phyloP scores from a whole-genome alignment of 306 rosid genomes.

The Fagus crenata region DNA sequence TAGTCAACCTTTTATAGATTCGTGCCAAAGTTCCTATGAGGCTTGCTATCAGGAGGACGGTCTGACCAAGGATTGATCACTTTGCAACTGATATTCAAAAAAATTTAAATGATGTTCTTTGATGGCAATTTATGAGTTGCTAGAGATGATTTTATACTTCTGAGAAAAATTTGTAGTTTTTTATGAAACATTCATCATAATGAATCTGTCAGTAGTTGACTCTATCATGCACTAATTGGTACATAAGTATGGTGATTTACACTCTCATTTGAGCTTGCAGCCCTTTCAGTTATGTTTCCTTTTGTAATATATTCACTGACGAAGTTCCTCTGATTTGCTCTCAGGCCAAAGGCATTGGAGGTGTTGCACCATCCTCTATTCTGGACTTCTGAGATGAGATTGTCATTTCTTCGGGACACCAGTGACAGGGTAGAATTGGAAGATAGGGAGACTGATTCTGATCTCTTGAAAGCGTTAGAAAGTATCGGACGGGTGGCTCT shows the following conservation, averaged over 20 bases:
- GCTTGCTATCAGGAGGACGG: neutral
- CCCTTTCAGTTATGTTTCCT: neutral
- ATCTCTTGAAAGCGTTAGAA: slow-evolving; percentile 60
- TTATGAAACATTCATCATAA: neutral
- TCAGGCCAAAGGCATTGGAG: slow-evolving; percentile 77
- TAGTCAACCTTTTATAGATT: neutral
- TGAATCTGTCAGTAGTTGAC: neutral
- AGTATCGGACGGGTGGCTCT: slow-evolving; percentile 52
- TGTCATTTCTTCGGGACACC: slow-evolving; percentile 73
- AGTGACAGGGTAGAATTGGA: slow-evolving; percentile 85
- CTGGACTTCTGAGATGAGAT: slow-evolving; percentile 75
- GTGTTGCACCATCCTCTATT: slow-evolving; percentile 83
- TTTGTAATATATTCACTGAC: slow-evolving; percentile 9
- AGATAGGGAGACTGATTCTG: slow-evolving; percentile 52
- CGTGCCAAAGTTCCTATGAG: no score
- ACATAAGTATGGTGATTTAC: neutral
- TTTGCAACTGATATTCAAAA: neutral
- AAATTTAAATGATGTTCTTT: neutral
- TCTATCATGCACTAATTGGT: neutral
- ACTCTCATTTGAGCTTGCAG: neutral
- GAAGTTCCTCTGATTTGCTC: slow-evolving; percentile 15
- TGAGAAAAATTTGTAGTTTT: neutral
- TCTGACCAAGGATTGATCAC: neutral
- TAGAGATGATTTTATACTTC: neutral
- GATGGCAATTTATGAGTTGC: neutral